Evolutionary conservation across 257 asterid species (phyloP), one percentile per base, ranked within the genome.

Genomic region (Fraxinus pennsylvanica): DNA sequence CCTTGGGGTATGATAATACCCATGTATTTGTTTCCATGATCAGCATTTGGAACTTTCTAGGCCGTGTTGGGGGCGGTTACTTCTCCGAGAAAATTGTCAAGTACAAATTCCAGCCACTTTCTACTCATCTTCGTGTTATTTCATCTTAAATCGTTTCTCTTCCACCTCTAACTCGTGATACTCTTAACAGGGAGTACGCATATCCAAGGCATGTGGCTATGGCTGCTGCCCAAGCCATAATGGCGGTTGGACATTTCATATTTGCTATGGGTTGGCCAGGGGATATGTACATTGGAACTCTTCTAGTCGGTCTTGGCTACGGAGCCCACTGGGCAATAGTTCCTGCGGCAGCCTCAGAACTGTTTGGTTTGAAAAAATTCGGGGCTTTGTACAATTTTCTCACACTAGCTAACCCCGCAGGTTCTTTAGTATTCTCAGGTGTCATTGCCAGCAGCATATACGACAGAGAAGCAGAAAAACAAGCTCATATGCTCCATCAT

Each of bases 261-360:
- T 84, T 85, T 19, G 91, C 91, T 7, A 85, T 85, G 91, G 91
- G 85, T 1, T 87, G 89, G 89, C 87, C 89, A 1, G 89, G 89
- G 36, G 88, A 71, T 4, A 78, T 87, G 88, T 87, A 87, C 74
- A 57, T 87, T 2, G 89, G 88, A 50, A 87, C 91, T 19, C 89
- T 87, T 59, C 75, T 87, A 38, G 89, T 85, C 2, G 91, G 91
- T 73, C 81, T 87, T 21, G 91, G 89, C 52, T 87, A 87, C 25
- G 91, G 91, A 27, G 91, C 91, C 33, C 91, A 87, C 73, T 87
- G 91, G 91, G 91, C 91, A 8, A 87, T 87, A 17, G 88, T 87
- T 65, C 91, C 91, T 17, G 91, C 91, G 45, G 81, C 91, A n/a
- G 91, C 91, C 30, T 87, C 91, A 0, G 91, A 87, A 72, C 74